Evolutionary conservation across 495 filamentous ascomycete genomes (phyloP).

Genomic region (Apodospora peruviana): DNA sequence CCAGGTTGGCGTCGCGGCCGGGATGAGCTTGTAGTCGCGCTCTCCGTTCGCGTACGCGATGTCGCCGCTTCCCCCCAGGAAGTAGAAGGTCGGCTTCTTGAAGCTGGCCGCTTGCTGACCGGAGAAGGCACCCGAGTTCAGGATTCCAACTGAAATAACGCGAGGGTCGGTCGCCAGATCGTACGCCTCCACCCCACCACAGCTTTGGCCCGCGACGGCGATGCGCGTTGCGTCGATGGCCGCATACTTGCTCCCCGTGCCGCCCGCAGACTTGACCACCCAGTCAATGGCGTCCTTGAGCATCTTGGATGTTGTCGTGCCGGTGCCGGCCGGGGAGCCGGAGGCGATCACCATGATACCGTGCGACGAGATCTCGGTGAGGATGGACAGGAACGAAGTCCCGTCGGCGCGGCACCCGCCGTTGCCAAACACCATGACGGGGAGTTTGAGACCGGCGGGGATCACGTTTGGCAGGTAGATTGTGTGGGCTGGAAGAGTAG

Average conservation of each 20-base stretch:
- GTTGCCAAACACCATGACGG: slow-evolving; percentile 5
- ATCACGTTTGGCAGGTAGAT: slow-evolving; percentile 2
- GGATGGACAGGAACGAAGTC: background rate
- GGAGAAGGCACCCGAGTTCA: background rate
- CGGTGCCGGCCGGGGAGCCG: too few species aligned
- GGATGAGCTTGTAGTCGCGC: slow-evolving; percentile 1
- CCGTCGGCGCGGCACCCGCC: slow-evolving; percentile 1
- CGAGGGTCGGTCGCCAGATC: background rate
- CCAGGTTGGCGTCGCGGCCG: slow-evolving; percentile 1
- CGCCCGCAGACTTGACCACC: background rate
- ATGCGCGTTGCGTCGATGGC: slow-evolving; percentile 3
- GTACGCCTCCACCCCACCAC: slow-evolving; percentile 6
- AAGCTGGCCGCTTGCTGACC: background rate
- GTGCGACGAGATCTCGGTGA: background rate
- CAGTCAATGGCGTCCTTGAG: background rate
- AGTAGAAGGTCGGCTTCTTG: slow-evolving; percentile 1
- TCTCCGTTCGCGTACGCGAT: slow-evolving; percentile 5
- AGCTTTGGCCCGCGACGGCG: slow-evolving; percentile 3
- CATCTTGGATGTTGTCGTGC: background rate
- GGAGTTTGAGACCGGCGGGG: slow-evolving; percentile 1
- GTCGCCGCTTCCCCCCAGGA: background rate
- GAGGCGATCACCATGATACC: background rate
- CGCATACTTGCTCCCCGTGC: slow-evolving; percentile 2
- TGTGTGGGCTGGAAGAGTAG: background rate
- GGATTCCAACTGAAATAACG: background rate